Evolutionary conservation across 2,329 filamentous ascomycete species (phyloP).

Genomic region (Cladosporium sp.): DNA sequence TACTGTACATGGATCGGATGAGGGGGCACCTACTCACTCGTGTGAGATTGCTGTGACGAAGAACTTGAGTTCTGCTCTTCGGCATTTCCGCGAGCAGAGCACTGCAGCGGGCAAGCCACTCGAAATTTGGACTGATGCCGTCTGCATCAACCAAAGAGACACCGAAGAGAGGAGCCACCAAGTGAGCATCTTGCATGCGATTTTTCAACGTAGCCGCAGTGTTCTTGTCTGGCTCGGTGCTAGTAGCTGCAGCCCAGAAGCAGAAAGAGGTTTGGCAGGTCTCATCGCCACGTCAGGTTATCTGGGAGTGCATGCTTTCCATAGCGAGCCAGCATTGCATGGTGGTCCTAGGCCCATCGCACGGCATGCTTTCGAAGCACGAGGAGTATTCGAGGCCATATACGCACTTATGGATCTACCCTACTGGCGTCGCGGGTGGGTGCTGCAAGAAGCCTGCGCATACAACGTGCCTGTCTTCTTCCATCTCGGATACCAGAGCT

Average conservation of each 20-base stretch:
- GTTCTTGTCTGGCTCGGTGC: not conserved
- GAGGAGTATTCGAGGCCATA: too few relatives aligned
- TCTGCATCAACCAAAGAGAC: constrained; percentile 2
- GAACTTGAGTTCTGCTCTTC: not conserved
- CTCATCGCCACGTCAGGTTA: too few relatives aligned
- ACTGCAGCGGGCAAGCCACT: not conserved
- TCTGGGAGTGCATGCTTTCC: too few relatives aligned
- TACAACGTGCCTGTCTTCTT: not conserved
- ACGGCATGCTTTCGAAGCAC: too few relatives aligned
- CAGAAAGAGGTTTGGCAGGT: not conserved
- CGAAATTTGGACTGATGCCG: not conserved
- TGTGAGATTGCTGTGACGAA: not conserved
- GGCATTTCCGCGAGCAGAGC: not conserved
- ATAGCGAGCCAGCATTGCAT: too few relatives aligned
- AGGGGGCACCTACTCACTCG: not conserved
- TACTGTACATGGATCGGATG: not conserved
- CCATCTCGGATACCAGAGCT: not conserved
- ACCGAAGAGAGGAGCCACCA: not conserved
- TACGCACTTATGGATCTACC: not conserved
- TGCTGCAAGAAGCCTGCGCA: not conserved
- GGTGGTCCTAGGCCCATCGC: too few relatives aligned
- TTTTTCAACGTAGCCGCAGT: not conserved
- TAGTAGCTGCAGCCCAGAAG: not conserved
- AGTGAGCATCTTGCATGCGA: not conserved
- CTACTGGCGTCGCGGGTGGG: not conserved